Conservation (phyloP, 192 early-diverging fungal genomes). For the Coemansia sp. region DNA sequence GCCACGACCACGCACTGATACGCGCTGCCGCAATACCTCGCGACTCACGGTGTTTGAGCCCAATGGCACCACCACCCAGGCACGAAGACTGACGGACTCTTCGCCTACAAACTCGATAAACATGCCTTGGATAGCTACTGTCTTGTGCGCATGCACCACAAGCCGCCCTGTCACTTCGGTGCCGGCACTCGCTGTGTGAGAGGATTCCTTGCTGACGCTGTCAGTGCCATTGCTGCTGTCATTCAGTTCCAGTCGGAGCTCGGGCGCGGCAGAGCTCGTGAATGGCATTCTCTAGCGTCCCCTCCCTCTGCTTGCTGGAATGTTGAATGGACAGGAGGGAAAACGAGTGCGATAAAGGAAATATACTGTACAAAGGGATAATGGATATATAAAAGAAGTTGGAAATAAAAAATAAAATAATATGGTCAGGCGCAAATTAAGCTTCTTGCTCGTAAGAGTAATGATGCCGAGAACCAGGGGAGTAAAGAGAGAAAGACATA, state of each 20-base stretch:
- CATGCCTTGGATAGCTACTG: conserved; percentile 21
- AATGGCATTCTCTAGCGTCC: conserved; percentile 31
- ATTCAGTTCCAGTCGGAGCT: conserved; percentile 18
- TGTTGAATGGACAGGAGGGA: too few species aligned
- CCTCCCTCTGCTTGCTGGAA: too few species aligned
- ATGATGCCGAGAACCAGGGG: too few species aligned
- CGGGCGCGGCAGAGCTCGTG: conserved; percentile 25
- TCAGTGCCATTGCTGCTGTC: not conserved
- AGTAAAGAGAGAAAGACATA: too few species aligned
- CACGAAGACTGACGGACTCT: conserved; percentile 41
- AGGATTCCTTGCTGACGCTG: not conserved
- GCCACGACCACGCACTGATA: conserved; percentile 11
- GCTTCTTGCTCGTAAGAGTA: too few species aligned
- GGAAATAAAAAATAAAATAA: too few species aligned
- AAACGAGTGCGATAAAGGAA: too few species aligned
- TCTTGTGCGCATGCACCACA: conserved; percentile 8
- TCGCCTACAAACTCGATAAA: conserved; percentile 37
- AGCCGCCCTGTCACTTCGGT: conserved; percentile 13
- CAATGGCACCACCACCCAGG: conserved; percentile 23
- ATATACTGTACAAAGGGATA: too few species aligned
- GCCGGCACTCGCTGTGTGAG: not conserved
- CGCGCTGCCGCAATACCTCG: conserved; percentile 14
- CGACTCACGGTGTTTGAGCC: conserved; percentile 21
- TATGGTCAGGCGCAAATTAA: too few species aligned
- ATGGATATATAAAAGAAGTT: too few species aligned